Percentiles rank a stretch among this genome's conserved stretches.
Conservation (phyloP, 768 basidiomycete species). For the Sutorius australiensis region DNA sequence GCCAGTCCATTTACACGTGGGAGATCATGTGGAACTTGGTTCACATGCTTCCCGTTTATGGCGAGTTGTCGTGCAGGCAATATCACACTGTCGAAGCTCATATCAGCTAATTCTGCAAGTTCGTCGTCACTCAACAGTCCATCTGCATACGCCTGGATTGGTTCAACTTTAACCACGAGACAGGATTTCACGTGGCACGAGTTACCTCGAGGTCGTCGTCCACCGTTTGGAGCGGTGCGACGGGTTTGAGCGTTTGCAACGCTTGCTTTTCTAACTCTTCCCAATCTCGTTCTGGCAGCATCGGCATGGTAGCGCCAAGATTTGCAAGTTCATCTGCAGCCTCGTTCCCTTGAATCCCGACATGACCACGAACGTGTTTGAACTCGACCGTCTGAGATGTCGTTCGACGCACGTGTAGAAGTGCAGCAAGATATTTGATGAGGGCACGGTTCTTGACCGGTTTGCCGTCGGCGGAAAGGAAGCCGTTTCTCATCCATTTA, state of each 20-base stretch:
- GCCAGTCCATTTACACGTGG: neutral
- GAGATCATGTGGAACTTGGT: neutral
- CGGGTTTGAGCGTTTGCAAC: constrained; percentile 11
- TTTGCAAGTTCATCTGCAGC: constrained; percentile 77
- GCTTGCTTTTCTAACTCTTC: constrained; percentile 20
- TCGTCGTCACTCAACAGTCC: constrained; percentile 36
- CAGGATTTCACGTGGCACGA: neutral
- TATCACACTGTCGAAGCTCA: neutral
- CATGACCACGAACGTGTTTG: constrained; percentile 76
- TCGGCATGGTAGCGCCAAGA: constrained; percentile 43
- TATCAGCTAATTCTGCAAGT: constrained; percentile 20
- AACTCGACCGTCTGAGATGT: constrained; percentile 57
- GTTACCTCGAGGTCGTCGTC: constrained; percentile 21
- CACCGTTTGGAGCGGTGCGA: neutral
- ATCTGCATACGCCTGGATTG: constrained; percentile 31
- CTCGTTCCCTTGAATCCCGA: constrained; percentile 79
- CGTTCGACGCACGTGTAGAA: constrained; percentile 50
- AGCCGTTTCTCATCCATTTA: constrained; percentile 60
- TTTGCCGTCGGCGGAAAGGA: constrained; percentile 41
- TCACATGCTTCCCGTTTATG: neutral
- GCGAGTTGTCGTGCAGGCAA: neutral
- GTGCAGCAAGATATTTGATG: constrained; percentile 65
- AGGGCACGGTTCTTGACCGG: constrained; percentile 71
- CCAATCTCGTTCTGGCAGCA: constrained; percentile 59
- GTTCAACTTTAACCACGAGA: constrained; percentile 4